A percentile compares a stretch with the other conserved stretches of the same genome.
phyloP scores from a whole-genome alignment of 176 grass and related monocot genomes.

The Lolium multiflorum region DNA sequence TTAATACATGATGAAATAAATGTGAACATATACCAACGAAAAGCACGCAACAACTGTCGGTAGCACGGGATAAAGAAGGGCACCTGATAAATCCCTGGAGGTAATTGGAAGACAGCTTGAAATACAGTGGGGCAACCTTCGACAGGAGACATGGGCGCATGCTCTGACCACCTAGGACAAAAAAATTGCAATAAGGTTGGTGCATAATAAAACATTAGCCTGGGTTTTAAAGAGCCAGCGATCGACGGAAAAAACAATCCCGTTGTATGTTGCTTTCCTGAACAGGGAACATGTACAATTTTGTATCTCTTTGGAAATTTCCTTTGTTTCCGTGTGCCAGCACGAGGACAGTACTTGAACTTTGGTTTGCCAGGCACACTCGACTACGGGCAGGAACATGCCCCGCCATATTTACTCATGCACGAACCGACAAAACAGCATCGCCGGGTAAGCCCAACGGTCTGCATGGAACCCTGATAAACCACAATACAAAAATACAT shows the following conservation, averaged over 20 bases:
- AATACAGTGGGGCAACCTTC: constrained; percentile 87
- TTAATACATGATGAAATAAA: constrained; percentile 12
- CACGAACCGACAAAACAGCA: constrained; percentile 13
- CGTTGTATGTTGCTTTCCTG: background rate
- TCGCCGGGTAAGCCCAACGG: background rate
- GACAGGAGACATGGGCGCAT: constrained; percentile 89
- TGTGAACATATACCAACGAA: background rate
- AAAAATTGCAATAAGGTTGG: constrained; percentile 9
- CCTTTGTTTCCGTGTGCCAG: background rate
- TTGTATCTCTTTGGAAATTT: background rate
- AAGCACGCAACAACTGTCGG: constrained; percentile 10
- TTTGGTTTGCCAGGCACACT: background rate
- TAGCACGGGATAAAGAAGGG: background rate
- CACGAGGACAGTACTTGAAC: background rate
- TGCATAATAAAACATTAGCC: constrained; percentile 10
- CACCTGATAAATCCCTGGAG: constrained; percentile 83
- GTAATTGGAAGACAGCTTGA: constrained; percentile 76
- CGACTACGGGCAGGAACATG: background rate
- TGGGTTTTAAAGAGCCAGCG: background rate
- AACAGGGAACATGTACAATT: background rate
- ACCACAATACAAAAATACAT: background rate
- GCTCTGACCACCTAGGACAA: constrained; percentile 77
- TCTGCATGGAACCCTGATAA: background rate
- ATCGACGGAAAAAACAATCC: background rate
- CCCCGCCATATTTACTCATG: background rate